phyloP scores from a whole-genome alignment of 805 yeast species.

The Teunomyces stri region DNA sequence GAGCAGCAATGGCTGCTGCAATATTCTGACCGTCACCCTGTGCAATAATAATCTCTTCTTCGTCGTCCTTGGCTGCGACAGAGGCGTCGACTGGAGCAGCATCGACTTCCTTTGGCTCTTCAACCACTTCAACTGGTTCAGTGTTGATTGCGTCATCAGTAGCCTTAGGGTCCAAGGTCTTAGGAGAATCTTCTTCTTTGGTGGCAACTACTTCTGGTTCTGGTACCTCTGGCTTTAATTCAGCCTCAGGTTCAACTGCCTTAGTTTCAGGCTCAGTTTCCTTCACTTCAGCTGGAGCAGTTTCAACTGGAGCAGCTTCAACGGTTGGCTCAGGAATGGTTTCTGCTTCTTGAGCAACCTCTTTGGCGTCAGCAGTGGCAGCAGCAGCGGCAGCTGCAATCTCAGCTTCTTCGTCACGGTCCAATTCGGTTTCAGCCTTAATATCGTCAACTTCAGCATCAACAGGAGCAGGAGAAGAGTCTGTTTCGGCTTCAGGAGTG shows the following conservation, averaged over 20 bases:
- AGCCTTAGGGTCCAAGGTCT: background rate
- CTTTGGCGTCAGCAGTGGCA: constrained; percentile 7
- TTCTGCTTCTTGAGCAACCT: background rate
- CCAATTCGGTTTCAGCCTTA: constrained; percentile 1
- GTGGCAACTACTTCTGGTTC: too few species aligned
- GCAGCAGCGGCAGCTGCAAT: constrained; percentile 10
- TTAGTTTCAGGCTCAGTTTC: background rate
- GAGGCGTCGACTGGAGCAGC: constrained; percentile 11
- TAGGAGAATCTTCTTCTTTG: constrained; percentile 3
- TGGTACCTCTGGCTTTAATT: too few species aligned
- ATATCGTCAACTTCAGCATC: constrained; percentile 1
- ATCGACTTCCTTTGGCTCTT: constrained; percentile 7
- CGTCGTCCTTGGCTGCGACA: constrained; percentile 13
- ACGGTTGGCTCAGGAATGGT: background rate
- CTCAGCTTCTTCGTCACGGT: constrained; percentile 15
- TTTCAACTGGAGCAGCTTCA: background rate
- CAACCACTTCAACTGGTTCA: constrained; percentile 8
- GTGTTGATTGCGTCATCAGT: constrained; percentile 14
- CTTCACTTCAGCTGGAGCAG: constrained; percentile 10
- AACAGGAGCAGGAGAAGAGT: constrained; percentile 5
- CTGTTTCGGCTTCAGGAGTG: constrained; percentile 10
- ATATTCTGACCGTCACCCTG: constrained; percentile 32
- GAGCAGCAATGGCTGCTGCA: constrained; percentile 34
- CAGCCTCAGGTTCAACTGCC: too few species aligned
- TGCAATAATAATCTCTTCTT: constrained; percentile 41